phyloP scores from a whole-genome alignment of 768 basidiomycete genomes.

The Suillus placidus region DNA sequence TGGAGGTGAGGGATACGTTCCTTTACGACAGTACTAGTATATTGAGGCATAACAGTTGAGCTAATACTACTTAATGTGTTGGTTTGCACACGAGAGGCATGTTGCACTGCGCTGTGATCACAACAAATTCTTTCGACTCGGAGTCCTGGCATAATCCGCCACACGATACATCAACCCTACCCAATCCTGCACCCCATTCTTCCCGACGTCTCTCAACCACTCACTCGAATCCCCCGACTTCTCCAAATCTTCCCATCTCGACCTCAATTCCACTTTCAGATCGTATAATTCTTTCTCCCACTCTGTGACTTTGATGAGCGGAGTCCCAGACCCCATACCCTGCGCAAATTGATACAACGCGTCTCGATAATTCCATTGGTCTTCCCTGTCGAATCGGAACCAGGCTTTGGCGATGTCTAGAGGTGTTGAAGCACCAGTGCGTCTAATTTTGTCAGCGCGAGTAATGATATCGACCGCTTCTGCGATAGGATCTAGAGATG shows the following conservation, averaged over 20 bases:
- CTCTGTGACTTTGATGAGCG: slow-evolving; percentile 40
- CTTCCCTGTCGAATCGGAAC: slow-evolving; percentile 50
- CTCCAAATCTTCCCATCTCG: slow-evolving; percentile 62
- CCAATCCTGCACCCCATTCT: slow-evolving; percentile 63
- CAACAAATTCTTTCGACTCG: neutral
- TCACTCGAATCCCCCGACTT: slow-evolving; percentile 54
- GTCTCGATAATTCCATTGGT: slow-evolving; percentile 74
- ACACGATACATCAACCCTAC: slow-evolving; percentile 46
- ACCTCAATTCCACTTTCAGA: slow-evolving; percentile 49
- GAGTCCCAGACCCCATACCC: slow-evolving; percentile 26
- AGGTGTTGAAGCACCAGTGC: slow-evolving; percentile 36
- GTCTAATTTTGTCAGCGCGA: slow-evolving; percentile 48
- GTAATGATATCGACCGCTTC: slow-evolving; percentile 54
- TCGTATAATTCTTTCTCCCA: slow-evolving; percentile 66
- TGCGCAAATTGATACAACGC: slow-evolving; percentile 53
- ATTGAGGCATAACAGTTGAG: neutral
- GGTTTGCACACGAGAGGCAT: neutral
- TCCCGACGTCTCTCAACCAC: slow-evolving; percentile 68
- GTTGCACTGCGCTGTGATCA: neutral
- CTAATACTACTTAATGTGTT: neutral
- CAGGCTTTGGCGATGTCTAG: slow-evolving; percentile 54
- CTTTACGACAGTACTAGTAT: neutral
- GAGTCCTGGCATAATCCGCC: slow-evolving; percentile 30
- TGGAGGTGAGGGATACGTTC: neutral
- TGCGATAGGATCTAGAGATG: slow-evolving; percentile 46